Evolutionary conservation across 2,329 filamentous ascomycete species (phyloP), one percentile per base, ranked within the genome.

Genomic region (Pseudonectria buxi): DNA sequence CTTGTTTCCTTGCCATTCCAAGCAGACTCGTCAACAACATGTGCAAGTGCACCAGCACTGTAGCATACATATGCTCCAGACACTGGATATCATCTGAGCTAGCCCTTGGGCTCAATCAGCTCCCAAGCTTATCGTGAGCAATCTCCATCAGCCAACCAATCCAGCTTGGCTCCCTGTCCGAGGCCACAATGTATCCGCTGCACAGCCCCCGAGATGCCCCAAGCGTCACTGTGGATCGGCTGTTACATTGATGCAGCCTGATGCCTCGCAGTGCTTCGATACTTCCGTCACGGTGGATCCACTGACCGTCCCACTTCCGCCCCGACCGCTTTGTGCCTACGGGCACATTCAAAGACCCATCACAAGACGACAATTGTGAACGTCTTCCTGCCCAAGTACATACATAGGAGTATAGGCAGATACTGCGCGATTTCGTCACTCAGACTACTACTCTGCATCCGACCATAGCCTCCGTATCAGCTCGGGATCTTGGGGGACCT

Each of bases 171-270:
- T 6, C 5, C 5, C 35, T 49, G 49, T 35, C 45, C 43, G 33
- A 43, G 36, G 27, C 30, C 37, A 38, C 40, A 41, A 37, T 39
- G 45, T 51, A 46, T 45, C 48, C 42, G 45, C 41, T 54, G 51
- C 50, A 54, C 51, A 55, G 51, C 51, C 51, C 44, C 50, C 41
- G 25, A 46, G 44, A 47, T 51, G 43, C 40, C 47, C 40, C 46
- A 47, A 52, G 45, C 41, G 46, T 49, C 46, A 41, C 31, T 36
- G 40, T 40, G 41, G 45, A 41, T 39, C 35, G 18, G 5, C 9
- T 46, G 40, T 41, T 47, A 28, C 35, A 39, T 37, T 35, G 45
- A 48, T 45, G 43, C 43, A 47, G 45, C 35, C 36, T 42, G 37
- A 45, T 49, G 43, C 44, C 45, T 45, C 40, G 43, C 40, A 36